Conservation (phyloP, 2,329 filamentous ascomycete species). For the Colletotrichum simmondsii region DNA sequence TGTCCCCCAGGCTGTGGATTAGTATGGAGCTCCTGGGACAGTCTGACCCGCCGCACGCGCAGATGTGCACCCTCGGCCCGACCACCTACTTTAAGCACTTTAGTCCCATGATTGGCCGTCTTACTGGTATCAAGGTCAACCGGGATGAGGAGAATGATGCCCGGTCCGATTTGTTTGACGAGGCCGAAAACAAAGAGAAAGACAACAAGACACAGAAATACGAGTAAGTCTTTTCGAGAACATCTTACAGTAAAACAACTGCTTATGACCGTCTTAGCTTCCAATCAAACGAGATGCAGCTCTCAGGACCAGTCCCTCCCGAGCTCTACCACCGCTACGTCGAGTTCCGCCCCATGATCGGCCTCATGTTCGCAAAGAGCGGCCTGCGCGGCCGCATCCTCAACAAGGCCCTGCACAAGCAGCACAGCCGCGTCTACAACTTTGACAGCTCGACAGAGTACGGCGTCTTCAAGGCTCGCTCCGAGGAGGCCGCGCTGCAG, state of each 20-base stretch:
- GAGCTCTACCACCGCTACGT: slow-evolving; percentile 91
- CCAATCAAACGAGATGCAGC: slow-evolving; percentile 91
- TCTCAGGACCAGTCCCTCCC: slow-evolving; percentile 83
- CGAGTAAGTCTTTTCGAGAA: slow-evolving; percentile 67
- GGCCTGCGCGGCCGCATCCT: slow-evolving; percentile 84
- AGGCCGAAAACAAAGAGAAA: slow-evolving; percentile 43
- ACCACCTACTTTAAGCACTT: slow-evolving; percentile 84
- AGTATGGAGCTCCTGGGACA: slow-evolving; percentile 83
- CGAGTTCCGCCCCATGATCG: slow-evolving; percentile 91
- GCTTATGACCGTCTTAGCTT: slow-evolving; percentile 66
- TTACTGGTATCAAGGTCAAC: slow-evolving; percentile 78
- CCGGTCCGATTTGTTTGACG: slow-evolving; percentile 38
- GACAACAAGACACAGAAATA: slow-evolving; percentile 75
- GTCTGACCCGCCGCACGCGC: slow-evolving; percentile 75
- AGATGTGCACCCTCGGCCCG: slow-evolving; percentile 83
- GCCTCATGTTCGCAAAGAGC: slow-evolving; percentile 84
- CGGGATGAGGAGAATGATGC: slow-evolving; percentile 64
- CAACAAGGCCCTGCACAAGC: slow-evolving; percentile 88
- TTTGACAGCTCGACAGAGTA: slow-evolving; percentile 82
- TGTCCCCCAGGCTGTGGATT: slow-evolving; percentile 77
- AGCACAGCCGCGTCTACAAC: slow-evolving; percentile 90
- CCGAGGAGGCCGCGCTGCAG: slow-evolving; percentile 76
- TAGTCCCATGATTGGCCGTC: slow-evolving; percentile 86
- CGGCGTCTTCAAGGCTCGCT: slow-evolving; percentile 74
- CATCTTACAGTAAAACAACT: not conserved